Percentiles rank a stretch among this genome's conserved stretches.
Evolutionary conservation across 139 green algal species (phyloP).

Genomic region (Asterochloris sp.): DNA sequence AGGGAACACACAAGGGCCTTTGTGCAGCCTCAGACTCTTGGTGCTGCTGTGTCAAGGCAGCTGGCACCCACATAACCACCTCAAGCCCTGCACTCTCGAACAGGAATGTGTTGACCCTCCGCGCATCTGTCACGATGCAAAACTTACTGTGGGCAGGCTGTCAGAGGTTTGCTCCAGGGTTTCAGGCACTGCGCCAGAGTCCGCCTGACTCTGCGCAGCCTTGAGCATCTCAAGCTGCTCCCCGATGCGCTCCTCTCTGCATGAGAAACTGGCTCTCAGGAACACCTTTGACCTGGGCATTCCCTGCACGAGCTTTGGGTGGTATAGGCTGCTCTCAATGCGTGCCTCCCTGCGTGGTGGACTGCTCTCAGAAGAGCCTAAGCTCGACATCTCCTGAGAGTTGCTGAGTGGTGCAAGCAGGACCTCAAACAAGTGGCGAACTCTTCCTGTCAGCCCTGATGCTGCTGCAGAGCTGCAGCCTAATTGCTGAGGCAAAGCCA

Average conservation of each 20-base stretch:
- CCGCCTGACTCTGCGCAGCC: slow-evolving; percentile 1
- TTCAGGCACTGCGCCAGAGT: neutral
- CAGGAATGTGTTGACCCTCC: too few species aligned
- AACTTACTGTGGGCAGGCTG: slow-evolving; percentile 4
- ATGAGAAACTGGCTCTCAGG: neutral
- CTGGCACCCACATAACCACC: too few species aligned
- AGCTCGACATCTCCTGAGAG: neutral
- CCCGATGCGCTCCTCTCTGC: slow-evolving; percentile 13
- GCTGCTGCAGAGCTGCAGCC: too few species aligned
- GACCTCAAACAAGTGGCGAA: neutral
- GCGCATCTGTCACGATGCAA: neutral
- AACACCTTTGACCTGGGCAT: neutral
- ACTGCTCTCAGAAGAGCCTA: neutral
- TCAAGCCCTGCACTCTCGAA: too few species aligned
- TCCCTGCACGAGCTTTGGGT: neutral
- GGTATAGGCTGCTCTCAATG: neutral
- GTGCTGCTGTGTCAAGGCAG: too few species aligned
- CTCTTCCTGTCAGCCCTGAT: too few species aligned
- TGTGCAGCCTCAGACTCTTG: too few species aligned
- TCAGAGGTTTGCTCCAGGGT: slow-evolving; percentile 9
- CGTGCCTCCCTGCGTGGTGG: neutral
- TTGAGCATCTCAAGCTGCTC: slow-evolving; percentile 16
- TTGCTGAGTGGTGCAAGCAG: neutral
- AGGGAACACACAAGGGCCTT: too few species aligned
- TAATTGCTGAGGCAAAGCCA: too few species aligned